Conservation (phyloP, 164 flowering plant species). For the Vitis cinerea region DNA sequence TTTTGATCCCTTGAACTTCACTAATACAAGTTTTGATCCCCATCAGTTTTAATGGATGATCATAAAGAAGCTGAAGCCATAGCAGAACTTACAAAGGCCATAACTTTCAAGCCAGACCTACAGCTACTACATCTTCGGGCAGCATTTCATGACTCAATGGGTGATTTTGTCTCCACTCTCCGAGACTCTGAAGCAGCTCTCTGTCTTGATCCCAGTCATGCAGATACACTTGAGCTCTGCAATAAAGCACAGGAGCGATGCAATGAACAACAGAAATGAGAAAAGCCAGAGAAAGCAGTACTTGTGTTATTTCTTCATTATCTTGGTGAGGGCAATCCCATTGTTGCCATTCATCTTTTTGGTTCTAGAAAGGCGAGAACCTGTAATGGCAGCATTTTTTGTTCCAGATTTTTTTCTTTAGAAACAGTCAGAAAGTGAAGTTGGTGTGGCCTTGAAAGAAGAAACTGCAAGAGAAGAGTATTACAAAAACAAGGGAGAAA, state of each 20-base stretch:
- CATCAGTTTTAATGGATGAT: conserved; percentile 91
- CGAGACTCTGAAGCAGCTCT: conserved; percentile 91
- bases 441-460: conserved; percentile 5
- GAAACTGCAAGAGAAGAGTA: background rate
- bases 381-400: conserved; percentile 2
- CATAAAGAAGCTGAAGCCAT: conserved; percentile 83
- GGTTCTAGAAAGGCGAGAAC: conserved; percentile 2
- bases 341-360: conserved; percentile 7
- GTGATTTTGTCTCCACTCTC: conserved; percentile 41
- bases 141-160: conserved; percentile 85
- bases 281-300: background rate
- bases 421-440: conserved; percentile 11
- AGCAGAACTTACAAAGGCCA: conserved; percentile 73
- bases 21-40: background rate
- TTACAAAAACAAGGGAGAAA: background rate
- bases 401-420: conserved; percentile 5
- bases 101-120: conserved; percentile 76
- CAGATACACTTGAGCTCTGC: conserved; percentile 59
- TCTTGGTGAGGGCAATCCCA: conserved; percentile 12
- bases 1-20: background rate
- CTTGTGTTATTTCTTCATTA: background rate
- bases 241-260: conserved; percentile 38
- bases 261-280: conserved; percentile 24
- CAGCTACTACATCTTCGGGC: conserved; percentile 89
- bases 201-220: conserved; percentile 73